These are phyloP conservation scores for Comarum palustre DNA, from an alignment of 306 rosid genomes.

Conservation along the genomic window DNA sequence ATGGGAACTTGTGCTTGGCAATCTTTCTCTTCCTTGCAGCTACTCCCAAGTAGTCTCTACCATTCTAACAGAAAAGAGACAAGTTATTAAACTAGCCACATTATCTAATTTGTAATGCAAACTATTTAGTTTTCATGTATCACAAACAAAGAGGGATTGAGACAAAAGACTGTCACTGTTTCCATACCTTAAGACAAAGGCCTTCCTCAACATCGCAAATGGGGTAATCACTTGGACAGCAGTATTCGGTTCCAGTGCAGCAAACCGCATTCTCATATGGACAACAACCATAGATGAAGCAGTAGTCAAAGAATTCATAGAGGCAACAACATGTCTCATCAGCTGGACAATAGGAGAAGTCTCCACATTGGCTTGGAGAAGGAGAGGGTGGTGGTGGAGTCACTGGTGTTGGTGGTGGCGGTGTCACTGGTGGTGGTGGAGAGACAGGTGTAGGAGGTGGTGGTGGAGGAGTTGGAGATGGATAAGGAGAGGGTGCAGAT, in stretches of 20 bases:
- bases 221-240: constrained; percentile 74
- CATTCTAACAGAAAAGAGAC: constrained; percentile 40
- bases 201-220: constrained; percentile 57
- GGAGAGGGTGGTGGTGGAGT: constrained; percentile 60
- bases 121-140: not conserved
- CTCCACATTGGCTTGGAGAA: constrained; percentile 66
- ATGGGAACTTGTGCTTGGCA: constrained; percentile 67
- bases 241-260: constrained; percentile 59
- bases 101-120: too few relatives aligned
- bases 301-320: constrained; percentile 26
- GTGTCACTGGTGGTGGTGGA: constrained; percentile 14
- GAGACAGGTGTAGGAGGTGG: constrained; percentile 34
- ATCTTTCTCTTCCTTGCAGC: constrained; percentile 56
- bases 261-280: constrained; percentile 64
- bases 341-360: constrained; percentile 51
- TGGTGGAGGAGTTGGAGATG: constrained; percentile 55
- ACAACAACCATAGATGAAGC: constrained; percentile 70
- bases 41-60: constrained; percentile 54
- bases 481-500: constrained; percentile 43
- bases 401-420: not conserved
- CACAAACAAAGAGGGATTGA: not conserved
- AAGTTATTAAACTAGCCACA: not conserved
- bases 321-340: constrained; percentile 74
- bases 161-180: not conserved
- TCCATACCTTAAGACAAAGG: constrained; percentile 59